Conservation (phyloP, 2,329 filamentous ascomycete genomes). For the Onygenales sp. region DNA sequence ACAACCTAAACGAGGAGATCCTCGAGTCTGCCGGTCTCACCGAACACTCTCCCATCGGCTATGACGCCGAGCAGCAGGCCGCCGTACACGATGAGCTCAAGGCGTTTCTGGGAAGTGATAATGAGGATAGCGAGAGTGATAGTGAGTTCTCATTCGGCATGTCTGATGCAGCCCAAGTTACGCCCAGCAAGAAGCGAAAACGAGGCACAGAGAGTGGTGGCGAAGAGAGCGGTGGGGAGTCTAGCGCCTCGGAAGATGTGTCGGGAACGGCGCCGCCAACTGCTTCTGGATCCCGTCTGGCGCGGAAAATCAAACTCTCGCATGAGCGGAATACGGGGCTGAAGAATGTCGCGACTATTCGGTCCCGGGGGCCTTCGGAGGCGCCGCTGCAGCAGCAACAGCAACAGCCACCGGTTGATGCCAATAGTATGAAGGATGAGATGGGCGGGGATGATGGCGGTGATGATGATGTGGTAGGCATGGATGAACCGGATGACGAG, state of each 20-base stretch:
- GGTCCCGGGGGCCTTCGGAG: slow-evolving; percentile 10
- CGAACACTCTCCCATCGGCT: slow-evolving; percentile 43
- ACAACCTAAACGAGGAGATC: slow-evolving; percentile 36
- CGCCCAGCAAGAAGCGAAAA: slow-evolving; percentile 28
- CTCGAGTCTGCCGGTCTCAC: slow-evolving; percentile 42
- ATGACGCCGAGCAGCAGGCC: slow-evolving; percentile 55
- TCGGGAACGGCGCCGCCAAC: slow-evolving; percentile 20
- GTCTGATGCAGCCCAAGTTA: slow-evolving; percentile 17
- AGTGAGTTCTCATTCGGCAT: slow-evolving; percentile 8
- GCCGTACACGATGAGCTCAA: slow-evolving; percentile 62
- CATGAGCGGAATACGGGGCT: slow-evolving; percentile 31
- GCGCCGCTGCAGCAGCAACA: slow-evolving; percentile 4
- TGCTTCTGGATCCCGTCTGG: slow-evolving; percentile 23
- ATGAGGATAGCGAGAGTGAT: slow-evolving; percentile 29
- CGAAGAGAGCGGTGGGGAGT: slow-evolving; percentile 20
- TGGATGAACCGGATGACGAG: slow-evolving; percentile 18
- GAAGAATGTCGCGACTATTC: slow-evolving; percentile 25
- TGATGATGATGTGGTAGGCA: slow-evolving; percentile 10
- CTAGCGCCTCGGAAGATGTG: slow-evolving; percentile 22
- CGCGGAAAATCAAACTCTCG: slow-evolving; percentile 33
- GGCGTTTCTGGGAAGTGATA: slow-evolving; percentile 51
- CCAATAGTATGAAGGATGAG: slow-evolving; percentile 48
- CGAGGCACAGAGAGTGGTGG: slow-evolving; percentile 20
- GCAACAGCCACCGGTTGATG: slow-evolving; percentile 12
- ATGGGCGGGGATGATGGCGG: slow-evolving; percentile 37